Evolutionary conservation across 345 rosid genomes (phyloP).

Genomic region (Triadica sebifera): DNA sequence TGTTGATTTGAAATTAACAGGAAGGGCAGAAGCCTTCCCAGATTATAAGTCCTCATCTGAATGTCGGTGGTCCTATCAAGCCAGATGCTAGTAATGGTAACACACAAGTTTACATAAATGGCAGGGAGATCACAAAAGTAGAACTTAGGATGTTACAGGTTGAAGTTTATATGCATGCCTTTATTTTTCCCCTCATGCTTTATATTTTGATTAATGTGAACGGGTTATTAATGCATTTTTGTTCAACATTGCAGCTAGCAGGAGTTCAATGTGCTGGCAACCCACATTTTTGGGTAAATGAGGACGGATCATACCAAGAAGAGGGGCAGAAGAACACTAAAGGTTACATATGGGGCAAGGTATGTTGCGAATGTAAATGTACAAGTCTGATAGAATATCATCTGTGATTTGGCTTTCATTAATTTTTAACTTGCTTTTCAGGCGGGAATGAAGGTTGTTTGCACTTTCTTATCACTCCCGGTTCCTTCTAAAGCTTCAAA

Average conservation of each 20-base stretch:
- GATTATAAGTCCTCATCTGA: conserved; percentile 84
- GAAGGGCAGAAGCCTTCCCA: conserved; percentile 92
- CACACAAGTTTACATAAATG: conserved; percentile 86
- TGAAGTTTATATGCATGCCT: conserved; percentile 9
- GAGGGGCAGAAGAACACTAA: conserved; percentile 98
- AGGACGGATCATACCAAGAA: conserved; percentile 98
- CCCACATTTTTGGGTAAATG: conserved; percentile 99
- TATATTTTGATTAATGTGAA: conserved; percentile 14
- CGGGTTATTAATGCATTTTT: conserved; percentile 9
- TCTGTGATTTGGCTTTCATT: conserved; percentile 19
- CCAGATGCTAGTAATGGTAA: conserved; percentile 92
- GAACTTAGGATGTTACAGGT: conserved; percentile 99
- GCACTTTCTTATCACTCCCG: conserved; percentile 88
- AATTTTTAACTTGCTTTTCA: conserved; percentile 34
- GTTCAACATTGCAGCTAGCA: conserved; percentile 66
- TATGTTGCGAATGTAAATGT: conserved; percentile 25
- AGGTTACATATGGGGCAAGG: conserved; percentile 99
- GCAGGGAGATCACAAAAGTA: conserved; percentile 91
- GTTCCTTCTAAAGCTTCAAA: conserved; percentile 79
- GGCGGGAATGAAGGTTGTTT: conserved; percentile 91
- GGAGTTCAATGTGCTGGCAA: conserved; percentile 99
- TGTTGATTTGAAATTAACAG: conserved; percentile 47
- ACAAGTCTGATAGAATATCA: background rate
- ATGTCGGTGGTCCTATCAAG: conserved; percentile 80
- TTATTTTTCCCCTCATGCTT: background rate